Base-by-base conservation (phyloP, 805 yeast species). In the Yamadazyma takamatsuzukensis region DNA sequence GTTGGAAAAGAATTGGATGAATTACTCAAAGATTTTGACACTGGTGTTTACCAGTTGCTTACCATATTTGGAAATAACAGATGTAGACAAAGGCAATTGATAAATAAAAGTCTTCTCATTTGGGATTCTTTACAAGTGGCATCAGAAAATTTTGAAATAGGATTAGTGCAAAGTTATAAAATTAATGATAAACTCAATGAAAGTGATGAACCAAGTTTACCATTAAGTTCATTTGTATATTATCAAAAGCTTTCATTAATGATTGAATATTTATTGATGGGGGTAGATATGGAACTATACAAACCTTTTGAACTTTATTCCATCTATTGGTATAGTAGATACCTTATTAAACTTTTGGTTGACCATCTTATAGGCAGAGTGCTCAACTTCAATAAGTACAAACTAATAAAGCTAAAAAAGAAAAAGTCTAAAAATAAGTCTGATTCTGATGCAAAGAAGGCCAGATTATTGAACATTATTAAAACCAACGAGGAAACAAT, bases 111-210 rank as follows among this genome's bases (percentile, higher is more conserved):
- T 63, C 72, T 48, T 49, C 78, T 34, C 47, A 71, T 28, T 43
- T 85, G 90, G 83, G 97, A 90, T 55, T 70, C 87, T 2, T 60
- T 85, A 19, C 97, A 90, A 49, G 93, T 83, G 7, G 70, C 71
- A 25, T 70, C 83, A 33, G 95, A 86, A 47, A 56, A 64, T 4
- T 64, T 79, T 22, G 97, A 87, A 51, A 43, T 68, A 11, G 65
- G 62, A 5, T 35, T 73, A 6, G 56, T 48, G 21, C 43, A 53
- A 5, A 47, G 51, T 4, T 62, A 55, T 39, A 59, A 60, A 15
- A 45, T 70, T 24, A 69, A 68, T n/a, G 68, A 67, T 15, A 47
- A 45, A 24, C 36, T 64, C 7, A 33, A 31, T 26, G 61, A 51
- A n/a, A 28, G 27, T 5, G 54, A 52, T 5, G 62, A 56, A 11